Evolutionary conservation across 2,329 filamentous ascomycete species (phyloP), one percentile per base, ranked within the genome.

Genomic region (Ophiostoma triangulosporum): DNA sequence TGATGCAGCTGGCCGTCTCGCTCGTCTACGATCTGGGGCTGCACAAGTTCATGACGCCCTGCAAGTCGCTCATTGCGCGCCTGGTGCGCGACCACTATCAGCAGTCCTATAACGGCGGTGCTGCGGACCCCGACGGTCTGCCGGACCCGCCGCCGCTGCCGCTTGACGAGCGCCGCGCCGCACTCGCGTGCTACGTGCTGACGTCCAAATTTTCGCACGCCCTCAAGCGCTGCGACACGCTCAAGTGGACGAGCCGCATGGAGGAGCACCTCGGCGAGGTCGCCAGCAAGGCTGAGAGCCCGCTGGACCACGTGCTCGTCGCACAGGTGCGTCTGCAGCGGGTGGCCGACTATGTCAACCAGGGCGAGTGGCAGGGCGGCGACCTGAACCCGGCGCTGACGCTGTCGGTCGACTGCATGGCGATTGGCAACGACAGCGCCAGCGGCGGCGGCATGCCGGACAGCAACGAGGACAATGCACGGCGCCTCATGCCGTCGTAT

Each of bases 201-300:
- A 68, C 64, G 48, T 68, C 67, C 22, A 51, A 38, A 2, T 26
- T 45, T 2, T 38, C 56, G 4, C n/a, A 55, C 4, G 56, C 60
- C 6, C 65, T 76, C 14, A 70, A 70, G 24, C 71, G 71, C 46
- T 68, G 71, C 50, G 76, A 81, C 51, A 60, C 70, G 2, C 65
- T 83, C 49, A 69, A 67, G 2, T 84, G 80, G 80, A 80, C 73
- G 0, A 59, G 72, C 1, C 72, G 80, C 51, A 73, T 83, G 68
- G 77, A 81, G 29, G 77, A 81, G 33, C 77, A 72, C 33, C 65
- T 83, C 1, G 63, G 69, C 4, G 58, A 69, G 1, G 64, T 84
- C 0, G 65, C 68, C 4, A 64, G 69, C 15, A 64, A 69, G 1
- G 68, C 68, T 7, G 74, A 80, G 53, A 68, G 67, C 24, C 65